Evolutionary conservation across 192 early-diverging fungal genomes (phyloP).

Genomic region (Rhizoclosmatium sp.): DNA sequence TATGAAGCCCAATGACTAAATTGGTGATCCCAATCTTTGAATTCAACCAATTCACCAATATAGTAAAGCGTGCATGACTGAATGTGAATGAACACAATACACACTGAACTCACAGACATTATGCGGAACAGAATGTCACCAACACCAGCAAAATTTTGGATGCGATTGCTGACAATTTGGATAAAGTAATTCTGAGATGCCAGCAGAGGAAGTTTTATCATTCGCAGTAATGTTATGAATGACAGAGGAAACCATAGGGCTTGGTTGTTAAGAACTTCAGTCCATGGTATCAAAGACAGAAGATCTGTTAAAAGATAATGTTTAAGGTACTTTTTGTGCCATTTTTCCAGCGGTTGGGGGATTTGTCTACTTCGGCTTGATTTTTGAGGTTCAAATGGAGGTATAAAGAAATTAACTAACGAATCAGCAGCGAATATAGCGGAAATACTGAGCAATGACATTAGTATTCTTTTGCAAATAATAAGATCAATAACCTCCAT

Average conservation of each 20-base stretch:
- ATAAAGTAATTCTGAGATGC: neutral
- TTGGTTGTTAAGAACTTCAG: neutral
- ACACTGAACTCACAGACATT: neutral
- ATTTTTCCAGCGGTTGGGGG: neutral
- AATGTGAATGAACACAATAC: conserved; percentile 38
- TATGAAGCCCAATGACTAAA: conserved; percentile 5
- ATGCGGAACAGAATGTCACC: conserved; percentile 20
- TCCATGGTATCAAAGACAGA: conserved; percentile 4
- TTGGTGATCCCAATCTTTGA: neutral
- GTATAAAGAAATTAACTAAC: neutral
- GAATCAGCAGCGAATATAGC: neutral
- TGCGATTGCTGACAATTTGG: neutral
- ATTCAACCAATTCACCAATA: conserved; percentile 13
- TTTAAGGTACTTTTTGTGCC: neutral
- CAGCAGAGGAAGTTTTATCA: neutral
- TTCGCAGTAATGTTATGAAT: neutral
- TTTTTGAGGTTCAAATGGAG: neutral
- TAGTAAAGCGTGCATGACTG: conserved; percentile 36
- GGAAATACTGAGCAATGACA: neutral
- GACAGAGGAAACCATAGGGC: neutral
- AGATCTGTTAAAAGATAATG: neutral
- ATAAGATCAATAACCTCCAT: neutral
- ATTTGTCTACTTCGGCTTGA: neutral
- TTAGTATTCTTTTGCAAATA: neutral
- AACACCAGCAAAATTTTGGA: conserved; percentile 22